These are phyloP conservation scores for Cladosporium sp. DNA, from an alignment of 2,329 filamentous ascomycete species.

Conservation along the genomic window DNA sequence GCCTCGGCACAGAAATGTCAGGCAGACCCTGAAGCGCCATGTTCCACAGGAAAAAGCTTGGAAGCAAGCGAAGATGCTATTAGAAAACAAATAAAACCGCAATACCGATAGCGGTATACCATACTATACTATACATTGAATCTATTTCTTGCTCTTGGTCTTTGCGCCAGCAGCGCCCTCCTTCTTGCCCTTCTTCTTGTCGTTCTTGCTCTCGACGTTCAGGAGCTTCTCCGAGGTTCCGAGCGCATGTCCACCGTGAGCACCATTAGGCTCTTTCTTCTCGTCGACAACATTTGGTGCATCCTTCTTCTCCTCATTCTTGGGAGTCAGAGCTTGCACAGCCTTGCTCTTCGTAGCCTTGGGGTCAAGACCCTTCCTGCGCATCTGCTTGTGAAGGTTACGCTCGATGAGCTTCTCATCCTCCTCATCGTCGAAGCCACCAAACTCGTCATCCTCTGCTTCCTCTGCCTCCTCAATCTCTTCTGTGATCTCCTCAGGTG, in stretches of 20 bases:
- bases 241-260: slow-evolving; percentile 1
- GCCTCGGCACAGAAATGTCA: too few species aligned
- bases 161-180: slow-evolving; percentile 7
- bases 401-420: slow-evolving; percentile 45
- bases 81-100: too few species aligned
- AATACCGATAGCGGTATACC: not conserved
- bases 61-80: too few species aligned
- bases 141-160: slow-evolving; percentile 12
- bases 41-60: too few species aligned
- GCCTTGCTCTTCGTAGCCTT: slow-evolving; percentile 31
- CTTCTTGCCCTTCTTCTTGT: slow-evolving; percentile 11
- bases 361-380: slow-evolving; percentile 46
- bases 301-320: not conserved
- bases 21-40: too few species aligned
- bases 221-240: slow-evolving; percentile 1
- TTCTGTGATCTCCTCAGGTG: slow-evolving; percentile 45
- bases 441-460: slow-evolving; percentile 41
- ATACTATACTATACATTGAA: slow-evolving; percentile 3
- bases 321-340: slow-evolving; percentile 12
- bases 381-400: slow-evolving; percentile 37
- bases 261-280: slow-evolving; percentile 7
- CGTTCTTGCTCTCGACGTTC: slow-evolving; percentile 7
- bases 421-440: slow-evolving; percentile 48
- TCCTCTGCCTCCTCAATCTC: slow-evolving; percentile 34
- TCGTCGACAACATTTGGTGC: not conserved